Percentiles rank a stretch among this genome's conserved stretches.
Evolutionary conservation across 139 green algal genomes (phyloP).

Genomic region (Coelastrella sp.): DNA sequence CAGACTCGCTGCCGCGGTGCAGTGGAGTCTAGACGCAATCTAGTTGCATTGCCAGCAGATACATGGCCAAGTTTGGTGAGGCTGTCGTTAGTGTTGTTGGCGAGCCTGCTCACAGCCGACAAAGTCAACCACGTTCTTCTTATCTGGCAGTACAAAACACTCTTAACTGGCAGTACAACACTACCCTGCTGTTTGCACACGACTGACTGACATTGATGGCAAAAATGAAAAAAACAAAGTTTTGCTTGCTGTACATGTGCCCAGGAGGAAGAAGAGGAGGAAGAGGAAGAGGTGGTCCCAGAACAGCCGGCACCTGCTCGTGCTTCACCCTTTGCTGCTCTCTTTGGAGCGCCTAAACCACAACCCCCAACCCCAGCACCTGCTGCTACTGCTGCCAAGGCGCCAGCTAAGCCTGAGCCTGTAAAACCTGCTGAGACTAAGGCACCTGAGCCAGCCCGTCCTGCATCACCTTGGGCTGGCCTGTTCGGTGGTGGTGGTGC

Average conservation of each 20-base stretch:
- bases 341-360: conserved; percentile 36
- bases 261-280: conserved; percentile 18
- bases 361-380: not conserved
- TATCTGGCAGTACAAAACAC: not conserved
- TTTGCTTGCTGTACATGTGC: not conserved
- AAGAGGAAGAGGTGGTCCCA: conserved; percentile 45
- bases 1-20: no score
- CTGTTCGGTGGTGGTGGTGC: conserved; percentile 40
- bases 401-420: not conserved
- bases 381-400: conserved; percentile 42
- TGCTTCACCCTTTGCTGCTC: conserved; percentile 18
- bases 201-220: not conserved
- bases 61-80: not conserved
- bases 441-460: not conserved
- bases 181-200: not conserved
- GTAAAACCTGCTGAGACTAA: not conserved
- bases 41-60: no score
- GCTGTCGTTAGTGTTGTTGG: not conserved
- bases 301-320: conserved; percentile 30
- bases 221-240: not conserved
- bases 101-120: no score
- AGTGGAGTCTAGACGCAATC: no score
- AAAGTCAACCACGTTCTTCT: not conserved
- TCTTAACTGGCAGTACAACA: not conserved
- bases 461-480: conserved; percentile 30